Conservation (phyloP, 495 filamentous ascomycete genomes). For the Staphylotrichum longicolle region DNA sequence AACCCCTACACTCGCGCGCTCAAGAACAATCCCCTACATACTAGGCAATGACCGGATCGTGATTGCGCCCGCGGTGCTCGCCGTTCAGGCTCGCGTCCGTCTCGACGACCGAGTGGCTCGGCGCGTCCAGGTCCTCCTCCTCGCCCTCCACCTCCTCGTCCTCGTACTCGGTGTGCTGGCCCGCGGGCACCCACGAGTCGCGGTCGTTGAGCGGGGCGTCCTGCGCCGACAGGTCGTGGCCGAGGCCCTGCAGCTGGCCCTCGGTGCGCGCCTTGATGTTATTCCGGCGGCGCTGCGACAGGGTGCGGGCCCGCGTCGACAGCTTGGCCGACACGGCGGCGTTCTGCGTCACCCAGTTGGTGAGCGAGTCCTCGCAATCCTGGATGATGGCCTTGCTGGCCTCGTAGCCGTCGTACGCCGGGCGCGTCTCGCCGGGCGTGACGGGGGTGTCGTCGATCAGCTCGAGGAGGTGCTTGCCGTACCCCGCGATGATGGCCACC, state of each 20-base stretch:
- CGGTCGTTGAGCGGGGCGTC: slow-evolving; percentile 78
- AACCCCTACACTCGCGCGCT: neutral
- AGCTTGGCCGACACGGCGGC: slow-evolving; percentile 83
- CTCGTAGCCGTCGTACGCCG: slow-evolving; percentile 97
- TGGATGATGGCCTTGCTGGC: slow-evolving; percentile 99
- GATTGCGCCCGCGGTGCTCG: slow-evolving; percentile 46
- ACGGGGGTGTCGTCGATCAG: slow-evolving; percentile 95
- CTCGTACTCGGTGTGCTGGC: slow-evolving; percentile 61
- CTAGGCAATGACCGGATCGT: slow-evolving; percentile 37
- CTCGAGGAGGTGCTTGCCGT: slow-evolving; percentile 93
- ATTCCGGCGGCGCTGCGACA: slow-evolving; percentile 78
- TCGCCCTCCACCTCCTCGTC: slow-evolving; percentile 54
- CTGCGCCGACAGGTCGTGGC: slow-evolving; percentile 71
- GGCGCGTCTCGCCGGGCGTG: slow-evolving; percentile 92
- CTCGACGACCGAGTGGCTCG: slow-evolving; percentile 42
- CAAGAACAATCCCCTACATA: neutral
- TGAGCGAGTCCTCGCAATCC: slow-evolving; percentile 95
- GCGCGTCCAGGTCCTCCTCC: slow-evolving; percentile 51
- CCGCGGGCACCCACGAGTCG: slow-evolving; percentile 87
- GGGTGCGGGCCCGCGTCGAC: slow-evolving; percentile 76
- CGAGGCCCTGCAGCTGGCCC: slow-evolving; percentile 35
- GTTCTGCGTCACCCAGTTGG: slow-evolving; percentile 91
- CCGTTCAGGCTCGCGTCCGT: slow-evolving; percentile 46
- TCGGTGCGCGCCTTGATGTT: slow-evolving; percentile 62
- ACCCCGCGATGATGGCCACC: slow-evolving; percentile 94